Percentiles rank a stretch among this genome's conserved stretches.
Conservation (phyloP, 139 green algal species). For the Edaphochlamys debaryana region DNA sequence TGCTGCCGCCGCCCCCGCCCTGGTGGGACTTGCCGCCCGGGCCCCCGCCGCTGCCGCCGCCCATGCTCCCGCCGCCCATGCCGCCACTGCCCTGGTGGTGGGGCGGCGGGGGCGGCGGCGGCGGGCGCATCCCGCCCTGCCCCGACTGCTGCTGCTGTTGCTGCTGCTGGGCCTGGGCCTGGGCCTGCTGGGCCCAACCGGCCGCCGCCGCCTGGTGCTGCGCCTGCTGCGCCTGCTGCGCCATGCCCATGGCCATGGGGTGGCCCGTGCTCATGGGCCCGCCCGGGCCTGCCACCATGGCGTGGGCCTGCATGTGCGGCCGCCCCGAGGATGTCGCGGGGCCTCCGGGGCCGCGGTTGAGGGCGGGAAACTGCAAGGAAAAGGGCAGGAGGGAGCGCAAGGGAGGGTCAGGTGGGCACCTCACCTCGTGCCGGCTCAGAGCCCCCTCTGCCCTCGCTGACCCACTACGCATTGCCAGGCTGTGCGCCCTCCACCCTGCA, state of each 20-base stretch:
- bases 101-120: constrained; percentile 21
- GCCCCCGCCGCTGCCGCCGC: neutral
- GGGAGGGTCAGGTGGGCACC: neutral
- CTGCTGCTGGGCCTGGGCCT: neutral
- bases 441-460: no score
- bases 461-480: neutral
- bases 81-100: neutral
- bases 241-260: neutral
- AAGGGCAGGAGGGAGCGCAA: neutral
- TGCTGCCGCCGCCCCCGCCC: neutral
- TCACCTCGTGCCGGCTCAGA: neutral
- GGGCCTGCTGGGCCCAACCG: neutral
- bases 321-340: neutral
- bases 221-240: neutral
- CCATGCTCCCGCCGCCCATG: neutral
- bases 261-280: neutral
- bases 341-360: neutral
- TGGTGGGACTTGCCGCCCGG: neutral
- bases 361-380: neutral
- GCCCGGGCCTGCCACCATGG: neutral
- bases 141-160: constrained; percentile 19
- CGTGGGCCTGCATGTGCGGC: neutral
- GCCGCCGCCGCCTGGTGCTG: neutral
- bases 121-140: constrained; percentile 3
- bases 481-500: neutral